Percentiles rank a stretch among this genome's conserved stretches.
phyloP scores from a whole-genome alignment of 1,284 basidiomycete genomes.

The Vanrija humicola region DNA sequence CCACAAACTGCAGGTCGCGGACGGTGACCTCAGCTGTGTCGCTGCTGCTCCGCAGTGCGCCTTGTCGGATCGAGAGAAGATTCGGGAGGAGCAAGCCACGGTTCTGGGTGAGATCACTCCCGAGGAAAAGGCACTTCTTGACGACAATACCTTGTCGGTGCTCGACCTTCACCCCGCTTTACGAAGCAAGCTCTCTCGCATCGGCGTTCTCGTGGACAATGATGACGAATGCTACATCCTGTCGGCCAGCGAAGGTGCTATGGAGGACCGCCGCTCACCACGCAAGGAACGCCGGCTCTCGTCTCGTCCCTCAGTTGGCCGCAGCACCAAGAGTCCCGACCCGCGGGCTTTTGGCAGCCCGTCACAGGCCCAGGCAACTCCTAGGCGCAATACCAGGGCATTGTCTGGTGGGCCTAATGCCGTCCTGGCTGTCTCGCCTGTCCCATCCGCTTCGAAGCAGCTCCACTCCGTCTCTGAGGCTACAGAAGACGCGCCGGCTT shows the following conservation, averaged over 20 bases:
- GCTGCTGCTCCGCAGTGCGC: not conserved
- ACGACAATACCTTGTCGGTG: slow-evolving; percentile 15
- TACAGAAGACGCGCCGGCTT: too few species aligned
- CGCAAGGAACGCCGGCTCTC: not conserved
- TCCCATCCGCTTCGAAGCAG: too few species aligned
- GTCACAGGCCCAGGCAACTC: too few species aligned
- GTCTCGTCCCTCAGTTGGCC: not conserved
- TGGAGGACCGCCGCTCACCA: not conserved
- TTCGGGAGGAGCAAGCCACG: not conserved
- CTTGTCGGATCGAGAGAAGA: not conserved
- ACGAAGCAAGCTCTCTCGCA: slow-evolving; percentile 26
- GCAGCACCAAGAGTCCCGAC: not conserved
- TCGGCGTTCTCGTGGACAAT: slow-evolving; percentile 31
- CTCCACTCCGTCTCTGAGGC: too few species aligned
- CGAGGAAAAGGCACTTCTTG: slow-evolving; percentile 16
- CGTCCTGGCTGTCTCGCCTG: too few species aligned
- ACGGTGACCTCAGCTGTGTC: slow-evolving; percentile 3
- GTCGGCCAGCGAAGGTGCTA: slow-evolving; percentile 8
- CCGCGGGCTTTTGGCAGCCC: too few species aligned
- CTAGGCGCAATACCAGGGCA: too few species aligned
- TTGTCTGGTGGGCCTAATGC: too few species aligned
- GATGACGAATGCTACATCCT: slow-evolving; percentile 36
- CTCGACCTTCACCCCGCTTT: slow-evolving; percentile 25
- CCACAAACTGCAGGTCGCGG: slow-evolving; percentile 7
- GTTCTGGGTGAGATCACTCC: slow-evolving; percentile 21